These are phyloP conservation scores for Pyrrhoderma lamaoense DNA, from an alignment of 1,284 basidiomycete species.

Conservation along the genomic window DNA sequence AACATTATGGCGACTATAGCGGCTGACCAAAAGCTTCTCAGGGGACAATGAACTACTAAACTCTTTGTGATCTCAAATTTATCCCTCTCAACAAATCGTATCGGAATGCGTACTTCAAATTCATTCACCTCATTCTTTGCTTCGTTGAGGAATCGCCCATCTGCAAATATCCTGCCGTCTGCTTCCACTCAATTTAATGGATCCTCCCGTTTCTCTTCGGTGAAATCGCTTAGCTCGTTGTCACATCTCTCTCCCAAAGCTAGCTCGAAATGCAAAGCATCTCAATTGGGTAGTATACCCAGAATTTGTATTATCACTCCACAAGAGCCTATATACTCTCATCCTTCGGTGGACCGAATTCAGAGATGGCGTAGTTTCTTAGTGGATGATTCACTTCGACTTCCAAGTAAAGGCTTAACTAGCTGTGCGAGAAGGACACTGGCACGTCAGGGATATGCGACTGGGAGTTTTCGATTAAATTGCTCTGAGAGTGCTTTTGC, in stretches of 20 bases:
- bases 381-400: slow-evolving; percentile 9
- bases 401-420: slow-evolving; percentile 13
- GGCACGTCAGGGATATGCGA: slow-evolving; percentile 15
- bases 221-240: too few relatives aligned
- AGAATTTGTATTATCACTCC: slow-evolving; percentile 3
- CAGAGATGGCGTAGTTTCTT: slow-evolving; percentile 13
- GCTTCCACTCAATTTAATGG: too few relatives aligned
- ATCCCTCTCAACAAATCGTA: too few relatives aligned
- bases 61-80: too few relatives aligned
- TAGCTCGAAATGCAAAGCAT: too few relatives aligned
- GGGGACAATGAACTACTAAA: too few relatives aligned
- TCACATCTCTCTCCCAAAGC: too few relatives aligned
- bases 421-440: slow-evolving; percentile 14
- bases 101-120: slow-evolving; percentile 11
- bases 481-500: slow-evolving; percentile 14
- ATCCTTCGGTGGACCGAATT: slow-evolving; percentile 1
- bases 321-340: neutral
- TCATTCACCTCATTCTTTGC: slow-evolving; percentile 14
- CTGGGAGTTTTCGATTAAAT: slow-evolving; percentile 16
- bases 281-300: neutral
- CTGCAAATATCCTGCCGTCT: too few relatives aligned
- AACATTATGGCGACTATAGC: too few relatives aligned
- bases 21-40: too few relatives aligned
- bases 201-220: too few relatives aligned
- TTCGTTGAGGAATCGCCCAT: slow-evolving; percentile 1